Evolutionary conservation across 371 early-diverging fungal species (phyloP).

Genomic region (Lichtheimia corymbifera): DNA sequence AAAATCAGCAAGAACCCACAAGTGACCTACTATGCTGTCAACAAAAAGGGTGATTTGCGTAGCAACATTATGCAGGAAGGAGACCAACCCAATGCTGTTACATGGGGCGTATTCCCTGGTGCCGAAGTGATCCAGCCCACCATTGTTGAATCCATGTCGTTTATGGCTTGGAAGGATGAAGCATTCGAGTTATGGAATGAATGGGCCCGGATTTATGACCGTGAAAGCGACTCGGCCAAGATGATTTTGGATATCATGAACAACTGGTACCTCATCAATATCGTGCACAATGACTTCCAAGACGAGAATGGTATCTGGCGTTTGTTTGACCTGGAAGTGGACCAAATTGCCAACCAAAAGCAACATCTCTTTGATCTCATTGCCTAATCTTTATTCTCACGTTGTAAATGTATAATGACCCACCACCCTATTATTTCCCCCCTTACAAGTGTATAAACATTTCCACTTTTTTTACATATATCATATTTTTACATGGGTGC

Average conservation of each 20-base stretch:
- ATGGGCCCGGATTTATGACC: slow-evolving; percentile 84
- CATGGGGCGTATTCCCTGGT: slow-evolving; percentile 99
- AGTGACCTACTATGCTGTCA: slow-evolving; percentile 92
- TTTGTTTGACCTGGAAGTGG: slow-evolving; percentile 62
- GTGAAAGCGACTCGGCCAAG: slow-evolving; percentile 56
- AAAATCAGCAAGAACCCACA: slow-evolving; percentile 67
- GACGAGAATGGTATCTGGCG: slow-evolving; percentile 71
- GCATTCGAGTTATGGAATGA: slow-evolving; percentile 94
- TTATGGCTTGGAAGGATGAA: slow-evolving; percentile 97
- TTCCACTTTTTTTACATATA: no score
- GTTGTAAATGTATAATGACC: no score
- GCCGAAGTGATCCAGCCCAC: slow-evolving; percentile 98
- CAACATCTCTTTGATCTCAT: slow-evolving; percentile 10
- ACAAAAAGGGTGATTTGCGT: slow-evolving; percentile 80
- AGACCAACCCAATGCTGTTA: slow-evolving; percentile 93
- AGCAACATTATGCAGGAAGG: slow-evolving; percentile 77
- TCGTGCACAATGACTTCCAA: slow-evolving; percentile 96
- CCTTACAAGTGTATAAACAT: no score
- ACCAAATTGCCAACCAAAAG: slow-evolving; percentile 33
- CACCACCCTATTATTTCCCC: no score
- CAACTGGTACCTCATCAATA: slow-evolving; percentile 90
- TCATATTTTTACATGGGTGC: no score
- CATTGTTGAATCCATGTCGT: slow-evolving; percentile 88
- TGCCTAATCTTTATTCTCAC: not conserved
- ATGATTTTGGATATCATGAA: slow-evolving; percentile 71